phyloP scores from a whole-genome alignment of 148 eudicot species.

The Arbutus unedo region DNA sequence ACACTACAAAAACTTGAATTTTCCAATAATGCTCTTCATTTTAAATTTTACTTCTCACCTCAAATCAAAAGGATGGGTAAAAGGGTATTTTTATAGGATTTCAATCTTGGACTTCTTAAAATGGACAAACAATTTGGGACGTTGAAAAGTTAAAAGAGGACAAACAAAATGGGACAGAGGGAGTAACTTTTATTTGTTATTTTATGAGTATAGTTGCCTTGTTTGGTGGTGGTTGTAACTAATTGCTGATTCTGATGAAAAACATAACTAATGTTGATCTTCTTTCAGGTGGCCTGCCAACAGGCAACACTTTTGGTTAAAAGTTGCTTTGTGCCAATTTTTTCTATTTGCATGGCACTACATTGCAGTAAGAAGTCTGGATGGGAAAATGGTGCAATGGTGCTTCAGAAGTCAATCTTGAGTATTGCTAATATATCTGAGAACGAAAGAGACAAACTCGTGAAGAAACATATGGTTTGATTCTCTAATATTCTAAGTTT shows the following conservation, averaged over 20 bases:
- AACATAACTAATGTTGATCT: constrained; percentile 21
- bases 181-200: not conserved
- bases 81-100: no score
- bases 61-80: no score
- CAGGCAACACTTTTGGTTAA: constrained; percentile 51
- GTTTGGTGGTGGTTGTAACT: not conserved
- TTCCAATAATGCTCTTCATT: no score
- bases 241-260: not conserved
- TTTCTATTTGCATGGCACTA: constrained; percentile 85
- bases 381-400: constrained; percentile 63
- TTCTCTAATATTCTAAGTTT: not conserved
- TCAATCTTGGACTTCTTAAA: no score
- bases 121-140: no score
- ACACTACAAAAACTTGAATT: no score
- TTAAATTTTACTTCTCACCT: no score
- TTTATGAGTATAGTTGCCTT: not conserved
- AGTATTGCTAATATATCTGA: constrained; percentile 68
- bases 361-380: constrained; percentile 75
- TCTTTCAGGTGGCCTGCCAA: constrained; percentile 63
- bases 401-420: constrained; percentile 65
- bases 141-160: no score
- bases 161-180: no score
- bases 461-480: constrained; percentile 83
- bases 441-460: constrained; percentile 81
- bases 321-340: constrained; percentile 73